Conservation (phyloP, 2,329 filamentous ascomycete species). For the Alternaria triticimaculans region DNA sequence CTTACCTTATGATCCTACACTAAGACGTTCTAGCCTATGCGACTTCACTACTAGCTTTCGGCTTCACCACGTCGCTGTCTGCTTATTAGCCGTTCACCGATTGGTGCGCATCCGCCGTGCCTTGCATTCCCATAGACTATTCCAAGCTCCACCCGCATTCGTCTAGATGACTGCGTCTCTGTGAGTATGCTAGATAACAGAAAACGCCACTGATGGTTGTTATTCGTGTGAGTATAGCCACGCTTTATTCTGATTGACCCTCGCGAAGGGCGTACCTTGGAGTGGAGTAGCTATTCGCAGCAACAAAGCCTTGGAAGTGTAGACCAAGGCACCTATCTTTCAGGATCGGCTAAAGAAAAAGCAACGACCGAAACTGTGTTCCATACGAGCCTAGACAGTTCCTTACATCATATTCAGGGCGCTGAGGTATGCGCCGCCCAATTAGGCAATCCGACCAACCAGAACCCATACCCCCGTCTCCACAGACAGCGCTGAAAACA, state of each 20-base stretch:
- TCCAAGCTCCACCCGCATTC: not conserved
- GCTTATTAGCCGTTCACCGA: not conserved
- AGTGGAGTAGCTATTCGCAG: not conserved
- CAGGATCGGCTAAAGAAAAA: not conserved
- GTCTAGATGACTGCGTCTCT: not conserved
- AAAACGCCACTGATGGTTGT: not conserved
- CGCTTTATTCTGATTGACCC: not conserved
- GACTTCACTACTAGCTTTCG: not conserved
- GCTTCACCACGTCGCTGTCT: not conserved
- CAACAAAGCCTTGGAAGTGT: not conserved
- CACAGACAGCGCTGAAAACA: conserved; percentile 1
- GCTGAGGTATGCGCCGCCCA: conserved; percentile 3
- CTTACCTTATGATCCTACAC: not conserved
- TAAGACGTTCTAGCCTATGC: not conserved
- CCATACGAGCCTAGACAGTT: not conserved
- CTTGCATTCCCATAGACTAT: not conserved
- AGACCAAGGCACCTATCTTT: not conserved
- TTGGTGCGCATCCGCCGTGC: not conserved
- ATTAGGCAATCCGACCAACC: conserved; percentile 12
- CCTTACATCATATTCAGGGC: not conserved
- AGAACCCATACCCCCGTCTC: not conserved
- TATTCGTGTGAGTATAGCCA: not conserved
- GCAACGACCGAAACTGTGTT: not conserved
- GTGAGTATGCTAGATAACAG: not conserved
- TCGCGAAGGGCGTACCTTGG: not conserved